These are phyloP conservation scores for Macrolepiota fuliginosa DNA, from an alignment of 768 basidiomycete species.

Conservation along the genomic window DNA sequence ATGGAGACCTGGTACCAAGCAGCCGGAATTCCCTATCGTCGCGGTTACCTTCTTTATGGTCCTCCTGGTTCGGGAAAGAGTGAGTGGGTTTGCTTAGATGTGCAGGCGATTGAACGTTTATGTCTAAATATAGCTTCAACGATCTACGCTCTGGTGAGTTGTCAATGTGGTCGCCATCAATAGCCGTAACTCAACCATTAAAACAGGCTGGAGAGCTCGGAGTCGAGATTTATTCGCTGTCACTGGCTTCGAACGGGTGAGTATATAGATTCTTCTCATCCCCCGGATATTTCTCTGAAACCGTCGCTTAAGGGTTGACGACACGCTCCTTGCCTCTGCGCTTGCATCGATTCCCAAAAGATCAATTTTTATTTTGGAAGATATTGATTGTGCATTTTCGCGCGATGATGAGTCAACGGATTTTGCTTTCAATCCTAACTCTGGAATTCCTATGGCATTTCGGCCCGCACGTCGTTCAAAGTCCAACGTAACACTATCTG, in stretches of 20 bases:
- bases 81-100: conserved; percentile 20
- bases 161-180: background rate
- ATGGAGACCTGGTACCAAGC: conserved; percentile 52
- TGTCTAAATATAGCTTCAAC: conserved; percentile 37
- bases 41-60: conserved; percentile 54
- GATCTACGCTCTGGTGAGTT: conserved; percentile 46
- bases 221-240: conserved; percentile 74
- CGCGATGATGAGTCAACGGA: conserved; percentile 30
- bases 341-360: conserved; percentile 43
- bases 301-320: conserved; percentile 37
- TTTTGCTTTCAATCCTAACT: background rate
- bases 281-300: background rate
- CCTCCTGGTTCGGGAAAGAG: conserved; percentile 61
- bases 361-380: conserved; percentile 53
- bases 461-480: conserved; percentile 14
- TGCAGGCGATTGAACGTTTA: conserved; percentile 24
- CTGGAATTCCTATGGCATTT: conserved; percentile 7
- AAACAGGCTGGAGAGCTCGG: conserved; percentile 56
- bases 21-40: conserved; percentile 53
- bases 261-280: conserved; percentile 12
- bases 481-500: conserved; percentile 46
- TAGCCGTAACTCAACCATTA: background rate
- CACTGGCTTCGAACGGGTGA: conserved; percentile 45
- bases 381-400: conserved; percentile 58
- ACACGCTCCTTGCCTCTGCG: conserved; percentile 40